Evolutionary conservation across 352 stramenopile species (phyloP).

Genomic region (Phytophthora boehmeriae): DNA sequence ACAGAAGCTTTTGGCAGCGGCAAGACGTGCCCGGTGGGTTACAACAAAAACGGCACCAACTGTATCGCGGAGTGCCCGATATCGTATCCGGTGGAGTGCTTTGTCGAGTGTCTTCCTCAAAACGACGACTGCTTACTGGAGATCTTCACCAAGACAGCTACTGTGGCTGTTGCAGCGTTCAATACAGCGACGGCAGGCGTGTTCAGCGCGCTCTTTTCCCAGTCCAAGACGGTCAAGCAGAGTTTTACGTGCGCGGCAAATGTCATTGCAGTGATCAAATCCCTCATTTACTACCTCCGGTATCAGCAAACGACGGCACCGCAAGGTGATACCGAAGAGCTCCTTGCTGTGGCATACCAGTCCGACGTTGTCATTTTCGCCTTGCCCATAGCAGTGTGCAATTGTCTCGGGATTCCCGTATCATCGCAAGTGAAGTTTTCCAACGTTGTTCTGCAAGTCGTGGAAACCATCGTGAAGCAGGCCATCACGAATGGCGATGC

Average conservation of each 20-base stretch:
- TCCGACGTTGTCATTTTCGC: constrained; percentile 11
- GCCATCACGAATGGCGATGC: constrained; percentile 20
- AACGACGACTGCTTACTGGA: constrained; percentile 49
- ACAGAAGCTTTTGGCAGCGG: constrained; percentile 7
- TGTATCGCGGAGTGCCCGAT: constrained; percentile 37
- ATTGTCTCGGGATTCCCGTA: constrained; percentile 10
- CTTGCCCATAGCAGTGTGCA: constrained; percentile 9
- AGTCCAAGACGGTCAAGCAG: constrained; percentile 17
- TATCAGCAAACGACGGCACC: constrained; percentile 12
- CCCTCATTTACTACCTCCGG: constrained; percentile 11
- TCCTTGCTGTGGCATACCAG: constrained; percentile 4
- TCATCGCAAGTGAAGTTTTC: constrained; percentile 6
- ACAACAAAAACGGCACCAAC: constrained; percentile 3
- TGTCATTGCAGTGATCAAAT: constrained; percentile 13
- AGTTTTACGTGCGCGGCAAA: constrained; percentile 15
- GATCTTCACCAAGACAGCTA: constrained; percentile 33
- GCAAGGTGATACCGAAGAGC: constrained; percentile 4
- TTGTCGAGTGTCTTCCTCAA: constrained; percentile 51
- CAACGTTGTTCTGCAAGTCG: constrained; percentile 7
- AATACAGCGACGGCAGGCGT: constrained; percentile 35
- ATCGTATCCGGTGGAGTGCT: constrained; percentile 51
- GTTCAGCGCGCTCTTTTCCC: constrained; percentile 21
- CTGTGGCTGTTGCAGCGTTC: constrained; percentile 31
- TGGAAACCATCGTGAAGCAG: constrained; percentile 21
- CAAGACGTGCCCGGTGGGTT: constrained; percentile 10